Evolutionary conservation across 768 basidiomycete genomes (phyloP), one percentile per base, ranked within the genome.

Genomic region (Heimioporus sp.): DNA sequence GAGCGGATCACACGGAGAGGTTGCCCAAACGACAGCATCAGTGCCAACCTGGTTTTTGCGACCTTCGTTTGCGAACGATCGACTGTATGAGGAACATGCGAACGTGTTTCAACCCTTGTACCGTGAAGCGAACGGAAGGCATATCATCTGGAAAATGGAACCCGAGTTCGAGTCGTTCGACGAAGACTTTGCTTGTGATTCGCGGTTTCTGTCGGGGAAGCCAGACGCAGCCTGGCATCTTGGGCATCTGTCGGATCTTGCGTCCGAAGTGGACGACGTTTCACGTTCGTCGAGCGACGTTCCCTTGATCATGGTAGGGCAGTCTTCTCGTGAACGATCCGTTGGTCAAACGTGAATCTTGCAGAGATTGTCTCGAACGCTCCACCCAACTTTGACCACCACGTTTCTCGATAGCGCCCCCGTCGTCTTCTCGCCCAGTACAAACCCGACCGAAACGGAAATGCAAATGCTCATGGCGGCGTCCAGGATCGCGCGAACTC

Each of bases 381-480:
- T 98, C n/a, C 82, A 93, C 59, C 78, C 92, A 4, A 85, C 85
- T 10, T 73, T 98, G 11, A 72, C 92, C 2, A 85, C 92, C 19
- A 85, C 89, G 2, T 91, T 92, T 69, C 80, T 98, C 19, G 95
- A 98, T 66, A 82, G 83, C 57, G 91, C 92, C 5, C 91, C 95
- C 2, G 65, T 80, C 13, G 89, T 88, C 2, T 95, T 96, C 69
- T 79, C 85, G 4, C 87, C 90, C 0, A 79, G 77, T 56, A 71
- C 71, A n/a, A 76, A 62, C 30, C 80, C 83, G 2, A 67, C 80
- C 12, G 84, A 85, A 52, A 78, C 77, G 2, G 85, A 89, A 53
- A 67, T 83, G 16, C 78, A 81, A 52, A 73, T 85, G 50, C 71
- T 92, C 15, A 53, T 78, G n/a, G 76, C 79, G 1, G 76, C 86